Conservation (phyloP, 139 green algal genomes). For the Bryopsis sp. region DNA sequence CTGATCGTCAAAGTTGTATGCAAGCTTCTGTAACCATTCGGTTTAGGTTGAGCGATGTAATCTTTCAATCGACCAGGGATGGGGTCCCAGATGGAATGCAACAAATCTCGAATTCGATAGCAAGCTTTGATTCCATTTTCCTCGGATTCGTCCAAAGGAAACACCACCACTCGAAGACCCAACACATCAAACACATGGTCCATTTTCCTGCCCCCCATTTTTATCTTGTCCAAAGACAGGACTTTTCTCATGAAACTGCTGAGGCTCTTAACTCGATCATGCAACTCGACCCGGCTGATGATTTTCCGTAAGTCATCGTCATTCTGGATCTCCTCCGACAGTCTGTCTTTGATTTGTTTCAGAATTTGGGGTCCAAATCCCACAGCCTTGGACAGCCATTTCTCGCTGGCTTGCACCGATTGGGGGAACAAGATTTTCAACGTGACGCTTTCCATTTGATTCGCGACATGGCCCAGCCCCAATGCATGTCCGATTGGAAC, state of each 20-base stretch:
- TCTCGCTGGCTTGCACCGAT: too few species aligned
- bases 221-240: slow-evolving; percentile 59
- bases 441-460: too few species aligned
- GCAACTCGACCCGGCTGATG: slow-evolving; percentile 24
- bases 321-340: not conserved
- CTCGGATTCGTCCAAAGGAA: slow-evolving; percentile 23
- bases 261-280: slow-evolving; percentile 71
- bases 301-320: not conserved
- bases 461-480: too few species aligned
- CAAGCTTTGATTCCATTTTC: not conserved
- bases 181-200: slow-evolving; percentile 83
- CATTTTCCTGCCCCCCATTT: slow-evolving; percentile 43
- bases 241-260: slow-evolving; percentile 92
- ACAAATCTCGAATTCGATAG: slow-evolving; percentile 28
- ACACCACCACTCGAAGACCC: slow-evolving; percentile 77
- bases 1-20: slow-evolving; percentile 31
- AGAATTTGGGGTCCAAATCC: too few species aligned
- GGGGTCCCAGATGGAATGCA: slow-evolving; percentile 48
- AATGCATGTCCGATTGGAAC: too few species aligned
- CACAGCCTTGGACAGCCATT: too few species aligned
- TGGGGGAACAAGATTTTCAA: too few species aligned
- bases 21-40: slow-evolving; percentile 83
- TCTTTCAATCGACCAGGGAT: slow-evolving; percentile 70
- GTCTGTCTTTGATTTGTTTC: not conserved
- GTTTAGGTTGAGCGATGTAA: slow-evolving; percentile 78